Conservation (phyloP, 768 basidiomycete genomes). For the Leccinum subtestaceum region DNA sequence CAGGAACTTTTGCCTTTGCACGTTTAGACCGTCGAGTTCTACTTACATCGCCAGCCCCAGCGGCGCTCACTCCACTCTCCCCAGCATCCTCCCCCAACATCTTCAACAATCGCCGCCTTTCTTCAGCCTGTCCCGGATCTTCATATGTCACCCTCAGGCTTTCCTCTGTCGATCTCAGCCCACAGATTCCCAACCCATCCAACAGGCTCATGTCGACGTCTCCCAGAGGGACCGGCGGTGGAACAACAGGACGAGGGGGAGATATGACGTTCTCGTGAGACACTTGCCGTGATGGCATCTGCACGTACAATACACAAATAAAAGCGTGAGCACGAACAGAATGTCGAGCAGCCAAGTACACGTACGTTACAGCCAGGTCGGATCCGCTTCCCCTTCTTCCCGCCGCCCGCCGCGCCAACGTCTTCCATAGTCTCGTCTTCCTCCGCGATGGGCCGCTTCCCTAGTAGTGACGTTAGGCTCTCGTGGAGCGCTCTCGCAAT, state of each 20-base stretch:
- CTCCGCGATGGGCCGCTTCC: conserved; percentile 56
- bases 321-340: background rate
- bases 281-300: conserved; percentile 36
- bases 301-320: background rate
- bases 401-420: conserved; percentile 1
- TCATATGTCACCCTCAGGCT: conserved; percentile 63
- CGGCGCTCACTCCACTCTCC: conserved; percentile 5
- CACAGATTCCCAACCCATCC: conserved; percentile 19
- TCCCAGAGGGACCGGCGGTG: background rate
- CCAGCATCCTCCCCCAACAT: conserved; percentile 39
- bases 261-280: conserved; percentile 31
- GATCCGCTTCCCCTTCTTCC: conserved; percentile 35
- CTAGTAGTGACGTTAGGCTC: conserved; percentile 64
- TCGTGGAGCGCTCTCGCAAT: conserved; percentile 63
- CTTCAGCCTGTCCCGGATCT: conserved; percentile 61
- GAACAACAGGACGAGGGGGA: conserved; percentile 6
- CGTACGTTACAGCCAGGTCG: conserved; percentile 40
- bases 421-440: conserved; percentile 32
- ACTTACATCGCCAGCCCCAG: background rate
- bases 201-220: conserved; percentile 33
- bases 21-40: conserved; percentile 14
- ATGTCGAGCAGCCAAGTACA: background rate
- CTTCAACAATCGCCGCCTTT: conserved; percentile 55
- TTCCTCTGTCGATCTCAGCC: conserved; percentile 34
- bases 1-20: conserved; percentile 3